Base-by-base conservation (phyloP, 345 rosid genomes). In the Cardamine resedifolia region DNA sequence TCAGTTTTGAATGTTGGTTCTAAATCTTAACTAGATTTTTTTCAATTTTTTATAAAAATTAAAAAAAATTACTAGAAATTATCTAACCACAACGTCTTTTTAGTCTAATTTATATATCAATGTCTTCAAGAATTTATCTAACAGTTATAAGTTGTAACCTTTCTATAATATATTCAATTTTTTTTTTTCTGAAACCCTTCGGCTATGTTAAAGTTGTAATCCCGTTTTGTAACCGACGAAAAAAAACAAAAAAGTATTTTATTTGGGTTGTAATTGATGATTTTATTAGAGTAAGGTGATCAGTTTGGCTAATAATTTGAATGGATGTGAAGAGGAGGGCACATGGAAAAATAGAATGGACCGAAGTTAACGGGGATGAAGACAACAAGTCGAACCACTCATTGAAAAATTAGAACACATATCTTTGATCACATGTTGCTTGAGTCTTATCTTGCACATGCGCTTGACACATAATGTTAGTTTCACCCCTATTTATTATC, bases 311-410 rank as follows among this genome's bases (percentile, higher is more conserved):
- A 65, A 34, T 14, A 65, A 57, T 45, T 20, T 65, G 18, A n/a
- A n/a, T n/a, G n/a, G n/a, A n/a, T n/a, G n/a, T n/a, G 16, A 66
- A 58, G 60, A 74, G 11, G 68, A 74, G 28, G 56, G 62, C 78
- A 74, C 78, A 60, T 67, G 68, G 62, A 58, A 66, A 12, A 18
- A 15, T 18, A n/a, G 30, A 47, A 49, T 49, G 38, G 68, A 66
- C 27, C 73, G 68, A 66, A 51, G 38, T 41, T 58, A 75, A 52
- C 41, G 48, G 63, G 15, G 56, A 67, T 68, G 12, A 49, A 67
- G 62, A 58, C 55, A 74, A 74, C 48, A 74, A 66, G 48, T 50
- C 28, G 67, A 74, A 39, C 48, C 68, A 74, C 68, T 59, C 73
- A 59, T 67, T 68, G 68, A 27, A 66, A 59, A 58, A 30, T 1